phyloP scores from a whole-genome alignment of 2,329 filamentous ascomycete genomes.

The Botryosphaeria dothidea region DNA sequence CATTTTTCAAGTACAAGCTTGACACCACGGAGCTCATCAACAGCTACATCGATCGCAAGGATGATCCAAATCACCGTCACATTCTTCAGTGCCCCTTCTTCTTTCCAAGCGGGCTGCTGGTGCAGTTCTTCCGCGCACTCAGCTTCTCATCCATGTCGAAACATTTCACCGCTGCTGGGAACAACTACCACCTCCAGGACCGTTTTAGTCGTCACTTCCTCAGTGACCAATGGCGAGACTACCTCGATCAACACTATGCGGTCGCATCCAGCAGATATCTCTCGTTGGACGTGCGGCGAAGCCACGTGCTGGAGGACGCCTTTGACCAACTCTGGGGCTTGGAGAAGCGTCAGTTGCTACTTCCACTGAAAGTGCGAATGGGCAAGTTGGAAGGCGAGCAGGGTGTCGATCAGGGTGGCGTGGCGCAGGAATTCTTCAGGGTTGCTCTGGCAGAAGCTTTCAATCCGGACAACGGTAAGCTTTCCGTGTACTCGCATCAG shows the following conservation, averaged over 20 bases:
- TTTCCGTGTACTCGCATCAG: background rate
- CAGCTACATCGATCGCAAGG: constrained; percentile 63
- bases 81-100: constrained; percentile 80
- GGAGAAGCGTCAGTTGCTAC: constrained; percentile 76
- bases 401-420: constrained; percentile 89
- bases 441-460: constrained; percentile 79
- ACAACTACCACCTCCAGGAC: constrained; percentile 28
- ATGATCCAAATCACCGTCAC: constrained; percentile 66
- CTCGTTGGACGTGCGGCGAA: constrained; percentile 46
- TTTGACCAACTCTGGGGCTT: constrained; percentile 90
- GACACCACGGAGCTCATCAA: constrained; percentile 61
- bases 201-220: constrained; percentile 14
- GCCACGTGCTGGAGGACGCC: constrained; percentile 42
- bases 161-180: constrained; percentile 60
- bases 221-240: constrained; percentile 1
- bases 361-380: constrained; percentile 85
- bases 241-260: constrained; percentile 12
- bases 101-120: constrained; percentile 70
- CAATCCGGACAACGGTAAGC: constrained; percentile 68
- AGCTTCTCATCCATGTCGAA: constrained; percentile 86
- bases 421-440: constrained; percentile 95
- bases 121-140: constrained; percentile 83
- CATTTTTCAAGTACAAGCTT: constrained; percentile 40
- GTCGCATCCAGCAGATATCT: constrained; percentile 36
- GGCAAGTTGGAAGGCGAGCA: constrained; percentile 80